phyloP scores from a whole-genome alignment of 1,139 yeast genomes.

The Tardiomyces depauwii region DNA sequence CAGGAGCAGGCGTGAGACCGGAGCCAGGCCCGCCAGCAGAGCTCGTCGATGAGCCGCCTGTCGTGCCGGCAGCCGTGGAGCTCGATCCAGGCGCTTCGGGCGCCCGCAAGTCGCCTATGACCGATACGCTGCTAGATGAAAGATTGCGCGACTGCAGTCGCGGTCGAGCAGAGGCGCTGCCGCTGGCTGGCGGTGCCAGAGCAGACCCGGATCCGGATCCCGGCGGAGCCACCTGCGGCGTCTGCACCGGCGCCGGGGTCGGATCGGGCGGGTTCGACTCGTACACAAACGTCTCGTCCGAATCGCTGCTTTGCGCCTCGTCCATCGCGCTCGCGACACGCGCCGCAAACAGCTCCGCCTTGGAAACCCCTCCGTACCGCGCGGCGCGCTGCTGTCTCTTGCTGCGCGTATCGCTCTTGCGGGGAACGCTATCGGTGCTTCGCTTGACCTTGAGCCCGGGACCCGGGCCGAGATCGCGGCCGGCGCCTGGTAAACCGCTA shows the following conservation, averaged over 20 bases:
- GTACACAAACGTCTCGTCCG: conserved; percentile 90
- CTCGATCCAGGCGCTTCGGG: too few relatives aligned
- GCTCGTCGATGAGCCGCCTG: too few relatives aligned
- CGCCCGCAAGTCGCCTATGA: not conserved
- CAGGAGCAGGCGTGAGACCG: too few relatives aligned
- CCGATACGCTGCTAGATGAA: not conserved
- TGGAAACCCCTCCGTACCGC: conserved; percentile 29
- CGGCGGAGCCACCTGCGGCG: too few relatives aligned
- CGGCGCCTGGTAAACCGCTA: not conserved
- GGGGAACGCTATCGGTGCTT: conserved; percentile 23
- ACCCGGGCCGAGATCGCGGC: conserved; percentile 2
- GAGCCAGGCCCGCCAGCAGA: too few relatives aligned
- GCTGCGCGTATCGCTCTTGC: conserved; percentile 6
- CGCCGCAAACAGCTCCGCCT: conserved; percentile 92
- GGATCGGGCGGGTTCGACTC: conserved; percentile 39
- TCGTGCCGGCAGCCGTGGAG: too few relatives aligned
- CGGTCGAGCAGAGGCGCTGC: too few relatives aligned
- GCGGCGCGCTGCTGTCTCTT: conserved; percentile 13
- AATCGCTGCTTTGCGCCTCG: conserved; percentile 74
- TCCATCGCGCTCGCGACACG: conserved; percentile 89
- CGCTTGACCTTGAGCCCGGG: conserved; percentile 17
- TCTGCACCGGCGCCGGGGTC: too few relatives aligned
- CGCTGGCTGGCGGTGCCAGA: too few relatives aligned
- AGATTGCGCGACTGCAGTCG: not conserved
- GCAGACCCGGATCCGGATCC: too few relatives aligned